Base-by-base conservation (phyloP, 2,329 filamentous ascomycete genomes). In the Apiospora malaysiana region DNA sequence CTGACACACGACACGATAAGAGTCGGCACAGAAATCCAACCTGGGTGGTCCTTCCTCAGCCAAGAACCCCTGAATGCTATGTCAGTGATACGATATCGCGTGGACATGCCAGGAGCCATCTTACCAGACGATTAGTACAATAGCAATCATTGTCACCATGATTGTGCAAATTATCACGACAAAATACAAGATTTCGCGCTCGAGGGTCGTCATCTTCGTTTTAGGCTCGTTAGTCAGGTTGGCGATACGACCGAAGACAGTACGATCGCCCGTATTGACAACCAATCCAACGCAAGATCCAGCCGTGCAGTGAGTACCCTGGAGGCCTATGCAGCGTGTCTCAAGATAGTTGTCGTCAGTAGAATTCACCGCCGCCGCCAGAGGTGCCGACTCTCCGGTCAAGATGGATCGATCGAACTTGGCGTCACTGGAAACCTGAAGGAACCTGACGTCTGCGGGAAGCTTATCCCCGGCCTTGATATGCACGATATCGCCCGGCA, bases 81-180 rank as follows among this genome's bases (percentile, higher is more conserved):
- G 21, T 49, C 27, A 82, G 46, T 88, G 85, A 68, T 87, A 87
- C 23, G 87, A 76, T 0, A 8, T 37, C 40, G 27, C n/a, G 27
- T 4, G 12, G 40, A 40, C 18, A 40, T 21, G 81, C 47, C 0
- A 3, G 83, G 79, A 2, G 82, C 81, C 87, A 81, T 70, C 85
- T 77, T 75, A 89, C 90, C 92, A 94, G 18, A 93, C 85, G 49
- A 91, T 82, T 14, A 93, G 80, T 0, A 94, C 88, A 2, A 93
- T 76, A 0, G 89, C 69, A 6, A 94, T 90, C 83, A 93, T 91
- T 37, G 84, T 81, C 1, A 90, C 72, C 85, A 94, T 94, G 74
- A 94, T 86, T 3, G 83, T 82, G 68, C 91, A 90, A 70, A 68
- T 68, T n/a, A 68, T 68, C 16, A 25, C 46, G 23, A 68, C 67